These are phyloP conservation scores for Citrullus amarus DNA, from an alignment of 306 rosid genomes.

Conservation along the genomic window DNA sequence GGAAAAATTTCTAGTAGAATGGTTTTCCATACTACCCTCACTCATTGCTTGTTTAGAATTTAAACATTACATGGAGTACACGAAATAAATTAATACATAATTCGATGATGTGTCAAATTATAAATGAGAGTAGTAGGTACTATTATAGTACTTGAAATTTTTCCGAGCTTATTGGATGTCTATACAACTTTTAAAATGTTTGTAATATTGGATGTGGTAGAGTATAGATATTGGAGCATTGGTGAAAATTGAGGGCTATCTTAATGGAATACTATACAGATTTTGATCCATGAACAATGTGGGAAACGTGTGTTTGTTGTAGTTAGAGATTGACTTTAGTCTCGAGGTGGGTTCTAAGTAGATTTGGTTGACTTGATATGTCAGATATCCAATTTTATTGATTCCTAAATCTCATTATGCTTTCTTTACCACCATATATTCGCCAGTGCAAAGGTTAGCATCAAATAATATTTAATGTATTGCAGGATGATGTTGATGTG, in stretches of 20 bases:
- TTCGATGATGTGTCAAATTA: too few species aligned
- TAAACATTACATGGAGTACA: too few species aligned
- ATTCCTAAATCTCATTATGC: neutral
- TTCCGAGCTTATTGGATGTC: neutral
- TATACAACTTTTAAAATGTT: neutral
- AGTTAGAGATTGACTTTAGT: neutral
- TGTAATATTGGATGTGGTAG: neutral
- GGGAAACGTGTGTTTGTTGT: neutral
- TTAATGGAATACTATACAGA: neutral
- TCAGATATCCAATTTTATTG: neutral
- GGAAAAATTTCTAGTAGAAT: neutral
- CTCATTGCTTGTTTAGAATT: too few species aligned
- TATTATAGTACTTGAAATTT: too few species aligned
- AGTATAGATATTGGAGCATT: neutral
- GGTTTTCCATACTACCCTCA: too few species aligned
- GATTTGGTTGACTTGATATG: neutral
- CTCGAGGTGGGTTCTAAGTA: neutral
- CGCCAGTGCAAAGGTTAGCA: neutral
- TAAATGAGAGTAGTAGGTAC: too few species aligned
- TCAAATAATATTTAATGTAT: neutral
- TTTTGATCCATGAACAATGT: neutral
- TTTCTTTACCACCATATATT: neutral
- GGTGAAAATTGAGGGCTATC: neutral
- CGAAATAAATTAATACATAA: too few species aligned
- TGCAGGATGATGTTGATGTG: constrained; percentile 90